Base-by-base conservation (phyloP, 1,284 basidiomycete species). In the Macrocystidia cucumis region DNA sequence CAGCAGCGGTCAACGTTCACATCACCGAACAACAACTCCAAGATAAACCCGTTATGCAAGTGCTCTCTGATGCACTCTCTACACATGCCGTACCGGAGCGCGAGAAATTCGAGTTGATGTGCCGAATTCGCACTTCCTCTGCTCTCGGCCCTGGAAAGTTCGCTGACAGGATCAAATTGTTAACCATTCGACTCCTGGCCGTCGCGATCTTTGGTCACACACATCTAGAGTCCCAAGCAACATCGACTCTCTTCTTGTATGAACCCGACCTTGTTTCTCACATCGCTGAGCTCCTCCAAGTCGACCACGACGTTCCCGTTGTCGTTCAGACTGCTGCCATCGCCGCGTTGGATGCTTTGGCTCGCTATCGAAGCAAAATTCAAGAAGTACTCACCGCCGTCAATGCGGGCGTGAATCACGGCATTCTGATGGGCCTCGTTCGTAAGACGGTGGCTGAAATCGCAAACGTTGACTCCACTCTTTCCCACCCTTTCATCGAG, bases 381-480 rank as follows among this genome's bases (percentile, higher is more conserved):
- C 76, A 80, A 44, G 95, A 98, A 51, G 91, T 97, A 19, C 64
- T 98, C 28, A 83, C 84, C 9, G 82, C 93, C 1, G 76, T 98
- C 32, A 96, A 96, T 52, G 93, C 91, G 12, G 91, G 91, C 34
- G 91, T 98, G 42, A 97, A 91, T 51, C 96, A 98, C 54, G 96
- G 96, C 9, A 85, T 91, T 31, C 61, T 98, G 21, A 90, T 97
- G 83, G 80, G 84, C 14, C 65, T 92, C 29, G 67, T 97, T 42
- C 78, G 90, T 38, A 84, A 80, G 59, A 82, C 87, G 16, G 76
- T 89, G 9, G 55, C 70, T 14, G 85, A 90, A 42, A 75, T 90
- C 17, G 67, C 71, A 18, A 71, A 72, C 40, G 64, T 74, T 1
- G 71, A 78, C 25, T 82, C 77, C 16, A 72, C 63, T 21, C 58